These are phyloP conservation scores for Tubosaeta sp. DNA, from an alignment of 768 basidiomycete genomes.

Conservation along the genomic window DNA sequence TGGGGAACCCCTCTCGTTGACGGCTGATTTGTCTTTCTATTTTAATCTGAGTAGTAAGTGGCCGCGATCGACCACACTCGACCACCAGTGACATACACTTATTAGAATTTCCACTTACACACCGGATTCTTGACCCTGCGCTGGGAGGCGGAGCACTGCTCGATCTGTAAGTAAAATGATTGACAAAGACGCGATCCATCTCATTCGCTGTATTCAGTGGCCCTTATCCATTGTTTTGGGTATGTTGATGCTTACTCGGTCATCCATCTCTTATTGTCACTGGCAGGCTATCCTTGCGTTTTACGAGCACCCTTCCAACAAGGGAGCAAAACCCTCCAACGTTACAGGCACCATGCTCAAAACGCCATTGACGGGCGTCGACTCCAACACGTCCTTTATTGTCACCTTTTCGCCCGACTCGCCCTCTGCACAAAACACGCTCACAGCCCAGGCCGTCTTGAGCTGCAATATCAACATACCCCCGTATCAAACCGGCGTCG, in stretches of 20 bases:
- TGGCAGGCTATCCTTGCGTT: constrained; percentile 68
- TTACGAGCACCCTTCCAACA: constrained; percentile 78
- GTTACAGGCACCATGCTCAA: constrained; percentile 73
- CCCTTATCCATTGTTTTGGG: constrained; percentile 81
- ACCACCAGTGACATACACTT: background rate
- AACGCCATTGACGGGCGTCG: constrained; percentile 73
- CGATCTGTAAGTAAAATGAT: constrained; percentile 57
- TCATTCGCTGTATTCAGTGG: constrained; percentile 44
- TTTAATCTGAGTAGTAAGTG: constrained; percentile 58
- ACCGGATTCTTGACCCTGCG: constrained; percentile 73
- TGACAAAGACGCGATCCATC: background rate
- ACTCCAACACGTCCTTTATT: constrained; percentile 70
- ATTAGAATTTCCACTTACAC: constrained; percentile 60
- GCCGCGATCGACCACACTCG: background rate
- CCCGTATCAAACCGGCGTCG: constrained; percentile 46
- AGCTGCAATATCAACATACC: constrained; percentile 62
- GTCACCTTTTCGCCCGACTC: constrained; percentile 60
- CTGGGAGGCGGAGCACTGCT: constrained; percentile 83
- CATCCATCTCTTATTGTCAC: constrained; percentile 8
- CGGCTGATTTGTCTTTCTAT: constrained; percentile 74
- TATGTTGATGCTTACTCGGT: constrained; percentile 24
- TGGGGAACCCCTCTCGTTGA: constrained; percentile 61
- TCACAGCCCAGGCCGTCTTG: constrained; percentile 70
- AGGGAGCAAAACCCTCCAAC: constrained; percentile 48
- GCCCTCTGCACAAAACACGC: constrained; percentile 25